Evolutionary conservation across 345 rosid species (phyloP).

Genomic region (Eucalyptus grandis): DNA sequence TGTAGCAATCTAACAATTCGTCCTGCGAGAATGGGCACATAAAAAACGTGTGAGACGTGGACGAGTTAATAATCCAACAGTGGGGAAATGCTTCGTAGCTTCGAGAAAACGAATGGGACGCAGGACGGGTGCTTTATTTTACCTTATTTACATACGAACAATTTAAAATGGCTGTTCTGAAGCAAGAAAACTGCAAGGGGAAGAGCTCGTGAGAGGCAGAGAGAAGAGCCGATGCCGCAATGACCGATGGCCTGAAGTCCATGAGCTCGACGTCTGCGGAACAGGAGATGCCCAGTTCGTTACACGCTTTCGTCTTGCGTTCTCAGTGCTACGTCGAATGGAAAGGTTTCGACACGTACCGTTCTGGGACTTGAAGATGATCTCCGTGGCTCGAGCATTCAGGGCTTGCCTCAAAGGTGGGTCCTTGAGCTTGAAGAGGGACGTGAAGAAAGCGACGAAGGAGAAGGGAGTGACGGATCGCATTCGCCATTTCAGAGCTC

Average conservation of each 20-base stretch:
- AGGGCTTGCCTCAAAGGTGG: slow-evolving; percentile 25
- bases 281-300: not conserved
- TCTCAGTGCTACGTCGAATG: not conserved
- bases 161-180: slow-evolving; percentile 15
- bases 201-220: slow-evolving; percentile 36
- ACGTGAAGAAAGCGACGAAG: slow-evolving; percentile 33
- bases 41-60: not conserved
- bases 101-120: not conserved
- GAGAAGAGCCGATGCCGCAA: slow-evolving; percentile 57
- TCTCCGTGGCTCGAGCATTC: slow-evolving; percentile 29
- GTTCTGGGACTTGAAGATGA: slow-evolving; percentile 35
- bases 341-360: slow-evolving; percentile 8
- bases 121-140: not conserved
- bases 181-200: slow-evolving; percentile 33
- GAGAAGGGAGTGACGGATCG: slow-evolving; percentile 66
- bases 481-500: slow-evolving; percentile 57
- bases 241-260: slow-evolving; percentile 48
- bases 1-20: slow-evolving; percentile 20
- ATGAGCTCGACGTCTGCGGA: slow-evolving; percentile 33
- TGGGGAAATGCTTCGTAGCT: not conserved
- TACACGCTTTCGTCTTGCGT: not conserved
- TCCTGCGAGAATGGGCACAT: slow-evolving; percentile 12
- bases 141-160: slow-evolving; percentile 31
- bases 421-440: slow-evolving; percentile 25
- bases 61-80: not conserved